phyloP scores from a whole-genome alignment of 768 basidiomycete genomes.

The Ramaria rubella region DNA sequence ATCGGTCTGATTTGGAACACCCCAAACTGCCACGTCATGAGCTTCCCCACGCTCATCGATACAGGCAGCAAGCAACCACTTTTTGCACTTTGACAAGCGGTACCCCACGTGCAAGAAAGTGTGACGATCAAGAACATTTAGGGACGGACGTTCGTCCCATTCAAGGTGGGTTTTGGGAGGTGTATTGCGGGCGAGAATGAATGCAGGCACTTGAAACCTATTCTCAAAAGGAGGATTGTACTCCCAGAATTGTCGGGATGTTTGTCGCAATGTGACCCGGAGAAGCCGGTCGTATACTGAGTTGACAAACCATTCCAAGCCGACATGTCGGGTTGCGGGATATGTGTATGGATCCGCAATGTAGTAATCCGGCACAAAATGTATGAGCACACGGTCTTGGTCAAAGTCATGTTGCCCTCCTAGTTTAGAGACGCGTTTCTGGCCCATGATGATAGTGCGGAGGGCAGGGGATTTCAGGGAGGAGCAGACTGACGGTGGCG shows the following conservation, averaged over 20 bases:
- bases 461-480: conserved; percentile 58
- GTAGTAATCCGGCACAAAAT: conserved; percentile 65
- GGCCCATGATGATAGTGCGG: conserved; percentile 60
- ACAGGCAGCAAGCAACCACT: conserved; percentile 72
- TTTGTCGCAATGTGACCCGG: conserved; percentile 39
- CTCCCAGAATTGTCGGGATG: conserved; percentile 45
- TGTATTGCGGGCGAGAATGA: conserved; percentile 48
- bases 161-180: conserved; percentile 31
- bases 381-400: conserved; percentile 51
- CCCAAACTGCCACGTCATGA: conserved; percentile 62
- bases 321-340: conserved; percentile 34
- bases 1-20: conserved; percentile 19
- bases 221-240: conserved; percentile 3
- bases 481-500: conserved; percentile 48
- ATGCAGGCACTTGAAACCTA: conserved; percentile 58
- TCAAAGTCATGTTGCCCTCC: conserved; percentile 3
- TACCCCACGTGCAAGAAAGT: conserved; percentile 77
- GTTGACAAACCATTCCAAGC: conserved; percentile 46
- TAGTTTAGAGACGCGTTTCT: conserved; percentile 39
- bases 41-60: conserved; percentile 76
- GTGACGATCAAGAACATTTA: conserved; percentile 50
- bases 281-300: conserved; percentile 70
- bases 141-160: conserved; percentile 23
- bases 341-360: conserved; percentile 44
- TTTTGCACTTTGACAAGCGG: conserved; percentile 53